Evolutionary conservation across 352 stramenopile species (phyloP), one percentile per base, ranked within the genome.

Genomic region (Elongisporangium prolatum): DNA sequence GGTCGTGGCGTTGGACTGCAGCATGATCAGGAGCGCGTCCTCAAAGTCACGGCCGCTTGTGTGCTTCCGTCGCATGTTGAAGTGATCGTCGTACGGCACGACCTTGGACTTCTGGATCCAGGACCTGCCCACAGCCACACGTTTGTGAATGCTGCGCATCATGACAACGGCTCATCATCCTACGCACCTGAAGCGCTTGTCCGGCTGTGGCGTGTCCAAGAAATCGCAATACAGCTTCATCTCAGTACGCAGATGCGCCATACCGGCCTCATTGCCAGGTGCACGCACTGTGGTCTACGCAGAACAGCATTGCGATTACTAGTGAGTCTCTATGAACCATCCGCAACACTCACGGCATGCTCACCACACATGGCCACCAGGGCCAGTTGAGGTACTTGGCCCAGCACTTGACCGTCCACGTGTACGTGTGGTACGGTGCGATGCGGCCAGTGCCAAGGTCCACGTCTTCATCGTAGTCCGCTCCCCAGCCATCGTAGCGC

Each of bases 311-410:
- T 18, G 7, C 28, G 21, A 50, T 20, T 37, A 9, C 21, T 21
- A 17, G 13, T 21, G 16, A 25, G 21, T 49, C 40, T 37, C 21
- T 16, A 44, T 44, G 25, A 53, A n/a, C 20, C 34, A 40, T 24
- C 28, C 4, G 28, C 18, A 22, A 1, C 17, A 50, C 44, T 11
- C 2, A 3, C 37, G 13, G n/a, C 21, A 40, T 2, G 67, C 71
- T n/a, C 48, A 93, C 83, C 24, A 93, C 20, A 4, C 79, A 82
- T 3, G 84, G 80, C 84, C 84, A 93, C 50, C 75, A 66, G 1
- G 80, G 84, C 79, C 80, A 93, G 53, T 93, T 93, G 16, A 78
- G 68, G 61, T 89, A 93, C 56, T 87, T 89, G 50, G 83, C 79
- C 84, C 84, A 93, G 57, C 80, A 88, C 59, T 91, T 91, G 61